Conservation (phyloP, 2,329 filamentous ascomycete genomes). For the Simplicillium aogashimaense region DNA sequence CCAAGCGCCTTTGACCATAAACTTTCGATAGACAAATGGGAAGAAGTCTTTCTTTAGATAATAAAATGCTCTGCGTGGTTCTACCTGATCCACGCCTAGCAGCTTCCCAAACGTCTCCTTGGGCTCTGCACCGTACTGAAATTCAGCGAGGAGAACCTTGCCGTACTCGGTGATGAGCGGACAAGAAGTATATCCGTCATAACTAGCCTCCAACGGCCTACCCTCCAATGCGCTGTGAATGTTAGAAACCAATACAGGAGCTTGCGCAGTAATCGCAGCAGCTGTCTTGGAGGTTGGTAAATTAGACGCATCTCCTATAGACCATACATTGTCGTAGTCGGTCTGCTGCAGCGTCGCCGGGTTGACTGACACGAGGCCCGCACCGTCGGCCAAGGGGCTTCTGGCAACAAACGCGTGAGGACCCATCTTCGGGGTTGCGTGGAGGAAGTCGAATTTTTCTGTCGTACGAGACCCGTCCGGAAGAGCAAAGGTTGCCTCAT, state of each 20-base stretch:
- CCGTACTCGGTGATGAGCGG: conserved; percentile 46
- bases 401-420: conserved; percentile 43
- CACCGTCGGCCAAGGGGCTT: conserved; percentile 42
- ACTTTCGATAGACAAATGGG: conserved; percentile 53
- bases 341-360: conserved; percentile 40
- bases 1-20: conserved; percentile 53
- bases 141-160: conserved; percentile 55
- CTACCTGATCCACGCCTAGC: conserved; percentile 47
- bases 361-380: conserved; percentile 49
- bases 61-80: conserved; percentile 47
- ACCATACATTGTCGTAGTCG: conserved; percentile 48
- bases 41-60: conserved; percentile 59
- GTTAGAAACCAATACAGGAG: conserved; percentile 40
- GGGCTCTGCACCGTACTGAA: conserved; percentile 53
- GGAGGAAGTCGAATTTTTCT: conserved; percentile 42
- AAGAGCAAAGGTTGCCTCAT: conserved; percentile 41
- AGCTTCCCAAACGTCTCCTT: conserved; percentile 50
- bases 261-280: conserved; percentile 40
- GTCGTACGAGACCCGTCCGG: conserved; percentile 29
- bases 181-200: conserved; percentile 48
- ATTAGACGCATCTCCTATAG: conserved; percentile 46
- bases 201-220: conserved; percentile 29
- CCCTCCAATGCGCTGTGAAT: conserved; percentile 33
- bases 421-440: conserved; percentile 50
- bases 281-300: conserved; percentile 48